phyloP scores from a whole-genome alignment of 345 rosid species.

The Murraya paniculata region DNA sequence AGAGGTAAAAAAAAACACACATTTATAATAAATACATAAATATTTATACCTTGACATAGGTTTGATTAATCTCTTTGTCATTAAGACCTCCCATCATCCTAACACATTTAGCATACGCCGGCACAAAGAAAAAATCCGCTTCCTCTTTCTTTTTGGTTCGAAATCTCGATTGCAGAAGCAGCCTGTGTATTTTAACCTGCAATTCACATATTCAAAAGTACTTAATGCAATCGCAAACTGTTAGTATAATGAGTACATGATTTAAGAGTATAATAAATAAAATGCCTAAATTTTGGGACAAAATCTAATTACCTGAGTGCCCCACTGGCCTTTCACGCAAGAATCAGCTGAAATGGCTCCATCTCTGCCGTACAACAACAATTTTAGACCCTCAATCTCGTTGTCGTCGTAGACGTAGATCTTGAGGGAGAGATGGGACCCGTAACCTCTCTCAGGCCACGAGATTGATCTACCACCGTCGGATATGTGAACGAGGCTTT shows the following conservation, averaged over 20 bases:
- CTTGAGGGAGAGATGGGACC: slow-evolving; percentile 56
- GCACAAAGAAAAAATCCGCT: slow-evolving; percentile 94
- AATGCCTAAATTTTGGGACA: not conserved
- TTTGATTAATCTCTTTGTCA: slow-evolving; percentile 84
- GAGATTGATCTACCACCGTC: slow-evolving; percentile 24
- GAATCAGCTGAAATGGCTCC: slow-evolving; percentile 49
- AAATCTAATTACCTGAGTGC: slow-evolving; percentile 65
- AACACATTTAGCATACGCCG: slow-evolving; percentile 85
- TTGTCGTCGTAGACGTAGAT: slow-evolving; percentile 85
- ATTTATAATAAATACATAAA: not conserved
- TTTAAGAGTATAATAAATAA: too few species aligned
- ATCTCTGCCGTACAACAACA: slow-evolving; percentile 71
- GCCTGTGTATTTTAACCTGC: slow-evolving; percentile 76
- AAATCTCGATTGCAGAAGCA: slow-evolving; percentile 59
- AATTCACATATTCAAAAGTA: not conserved
- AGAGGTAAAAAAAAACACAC: not conserved
- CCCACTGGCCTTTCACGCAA: slow-evolving; percentile 95
- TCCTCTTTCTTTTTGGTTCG: slow-evolving; percentile 76
- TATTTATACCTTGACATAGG: slow-evolving; percentile 68
- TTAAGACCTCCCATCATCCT: slow-evolving; percentile 91
- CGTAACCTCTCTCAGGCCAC: slow-evolving; percentile 76
- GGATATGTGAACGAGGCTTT: slow-evolving; percentile 4
- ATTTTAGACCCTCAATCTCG: slow-evolving; percentile 75
- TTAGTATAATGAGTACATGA: not conserved
- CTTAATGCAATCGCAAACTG: not conserved